Conservation (phyloP, 108 stramenopile genomes). For the Nitzschia sp. region DNA sequence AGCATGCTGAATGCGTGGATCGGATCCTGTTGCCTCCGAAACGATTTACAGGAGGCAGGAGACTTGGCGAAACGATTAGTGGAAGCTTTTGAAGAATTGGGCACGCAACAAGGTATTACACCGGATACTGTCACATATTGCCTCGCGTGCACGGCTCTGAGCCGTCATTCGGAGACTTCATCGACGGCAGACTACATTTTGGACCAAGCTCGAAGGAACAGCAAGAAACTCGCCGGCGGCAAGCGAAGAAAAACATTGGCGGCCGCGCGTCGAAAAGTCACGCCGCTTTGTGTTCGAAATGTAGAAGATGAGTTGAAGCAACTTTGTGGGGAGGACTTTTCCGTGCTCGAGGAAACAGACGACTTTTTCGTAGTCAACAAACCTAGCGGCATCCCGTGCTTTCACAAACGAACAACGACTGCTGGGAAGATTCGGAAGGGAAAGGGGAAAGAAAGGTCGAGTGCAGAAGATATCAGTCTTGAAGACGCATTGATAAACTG, state of each 20-base stretch:
- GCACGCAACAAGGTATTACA: constrained; percentile 8
- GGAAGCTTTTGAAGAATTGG: constrained; percentile 21
- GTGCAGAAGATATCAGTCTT: constrained; percentile 63
- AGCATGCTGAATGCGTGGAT: constrained; percentile 58
- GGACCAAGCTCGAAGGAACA: constrained; percentile 41
- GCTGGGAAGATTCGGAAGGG: constrained; percentile 54
- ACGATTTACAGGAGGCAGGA: constrained; percentile 7
- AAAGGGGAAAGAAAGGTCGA: constrained; percentile 13
- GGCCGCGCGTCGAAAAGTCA: constrained; percentile 40
- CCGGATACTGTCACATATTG: constrained; percentile 41
- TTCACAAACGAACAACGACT: constrained; percentile 59
- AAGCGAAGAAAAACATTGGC: constrained; percentile 62
- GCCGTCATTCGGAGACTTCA: constrained; percentile 19
- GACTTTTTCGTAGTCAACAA: constrained; percentile 65
- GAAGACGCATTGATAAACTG: constrained; percentile 69
- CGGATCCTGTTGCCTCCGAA: constrained; percentile 45
- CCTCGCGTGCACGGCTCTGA: constrained; percentile 18
- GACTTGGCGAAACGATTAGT: constrained; percentile 2
- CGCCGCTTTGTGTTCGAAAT: constrained; percentile 14
- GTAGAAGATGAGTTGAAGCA: constrained; percentile 35
- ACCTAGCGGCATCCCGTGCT: constrained; percentile 70
- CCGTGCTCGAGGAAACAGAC: constrained; percentile 57
- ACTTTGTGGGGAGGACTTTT: constrained; percentile 53
- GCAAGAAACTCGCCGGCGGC: constrained; percentile 67
- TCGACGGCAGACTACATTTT: constrained; percentile 47